A percentile compares a stretch with the other conserved stretches of the same genome.
These are phyloP conservation scores for Tetracentron sinense DNA, from an alignment of 164 flowering plant genomes.

Conservation along the genomic window DNA sequence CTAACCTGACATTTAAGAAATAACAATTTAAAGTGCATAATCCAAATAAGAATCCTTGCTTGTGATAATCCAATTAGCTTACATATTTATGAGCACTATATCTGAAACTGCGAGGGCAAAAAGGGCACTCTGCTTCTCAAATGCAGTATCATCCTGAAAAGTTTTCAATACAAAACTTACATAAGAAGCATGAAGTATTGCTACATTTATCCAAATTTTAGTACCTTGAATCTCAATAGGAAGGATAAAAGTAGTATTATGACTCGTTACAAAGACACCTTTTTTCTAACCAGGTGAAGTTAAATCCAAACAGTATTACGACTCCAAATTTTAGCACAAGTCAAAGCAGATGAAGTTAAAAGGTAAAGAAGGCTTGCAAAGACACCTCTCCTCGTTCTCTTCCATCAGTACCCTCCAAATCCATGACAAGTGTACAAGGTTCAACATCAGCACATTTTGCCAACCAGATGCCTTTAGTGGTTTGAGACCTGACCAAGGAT, in stretches of 20 bases:
- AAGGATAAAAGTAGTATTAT: no score
- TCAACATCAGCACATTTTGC: slow-evolving; percentile 67
- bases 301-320: no score
- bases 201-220: not conserved
- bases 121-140: slow-evolving; percentile 84
- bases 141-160: slow-evolving; percentile 70
- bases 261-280: no score
- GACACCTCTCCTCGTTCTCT: slow-evolving; percentile 83
- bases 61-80: slow-evolving; percentile 20
- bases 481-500: slow-evolving; percentile 53
- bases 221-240: not conserved
- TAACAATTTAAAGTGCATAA: not conserved
- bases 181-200: not conserved
- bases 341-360: not conserved
- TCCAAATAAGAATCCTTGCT: not conserved
- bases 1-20: not conserved
- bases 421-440: slow-evolving; percentile 76
- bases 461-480: slow-evolving; percentile 82
- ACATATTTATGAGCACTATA: slow-evolving; percentile 78
- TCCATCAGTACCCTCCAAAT: slow-evolving; percentile 86
- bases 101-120: slow-evolving; percentile 85
- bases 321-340: not conserved
- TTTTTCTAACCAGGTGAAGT: no score
- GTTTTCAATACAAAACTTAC: not conserved
- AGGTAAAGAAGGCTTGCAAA: not conserved